Conservation (phyloP, 176 grass and related monocot species). For the Echinochloa phyllopogon region DNA sequence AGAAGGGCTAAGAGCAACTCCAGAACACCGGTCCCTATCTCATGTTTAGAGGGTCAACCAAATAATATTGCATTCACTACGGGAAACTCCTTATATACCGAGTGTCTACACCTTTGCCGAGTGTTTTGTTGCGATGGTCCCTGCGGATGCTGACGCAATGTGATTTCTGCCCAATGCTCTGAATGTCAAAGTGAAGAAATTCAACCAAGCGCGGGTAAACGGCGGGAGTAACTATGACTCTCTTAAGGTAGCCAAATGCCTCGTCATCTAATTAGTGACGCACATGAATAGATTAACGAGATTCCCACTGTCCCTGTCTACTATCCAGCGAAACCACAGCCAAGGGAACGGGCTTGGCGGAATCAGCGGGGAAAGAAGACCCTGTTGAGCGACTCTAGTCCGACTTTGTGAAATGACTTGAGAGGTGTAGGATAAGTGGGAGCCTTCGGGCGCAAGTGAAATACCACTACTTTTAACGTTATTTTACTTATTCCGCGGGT, state of each 20-base stretch:
- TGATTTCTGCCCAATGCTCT: constrained; percentile 79
- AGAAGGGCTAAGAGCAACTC: no score
- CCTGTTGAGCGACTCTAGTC: no score
- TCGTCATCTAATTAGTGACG: constrained; percentile 74
- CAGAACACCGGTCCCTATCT: no score
- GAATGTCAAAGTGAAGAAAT: constrained; percentile 90
- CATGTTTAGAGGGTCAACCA: no score
- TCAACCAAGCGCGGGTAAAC: constrained; percentile 78
- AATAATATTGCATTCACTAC: no score
- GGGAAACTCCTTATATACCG: no score
- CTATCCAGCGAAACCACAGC: constrained; percentile 18
- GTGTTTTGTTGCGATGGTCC: constrained; percentile 75
- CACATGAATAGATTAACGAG: constrained; percentile 73
- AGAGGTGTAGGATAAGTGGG: no score
- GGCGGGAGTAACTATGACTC: constrained; percentile 88
- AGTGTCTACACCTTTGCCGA: no score
- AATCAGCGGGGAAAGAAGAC: no score
- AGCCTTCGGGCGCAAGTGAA: constrained; percentile 42
- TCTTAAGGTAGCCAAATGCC: constrained; percentile 86
- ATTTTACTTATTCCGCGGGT: constrained; percentile 59
- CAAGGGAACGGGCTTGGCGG: not conserved
- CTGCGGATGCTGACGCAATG: constrained; percentile 64
- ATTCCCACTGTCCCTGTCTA: constrained; percentile 47
- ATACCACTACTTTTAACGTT: constrained; percentile 70
- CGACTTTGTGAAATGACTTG: no score